Evolutionary conservation across 2,329 filamentous ascomycete species (phyloP).

Genomic region (Sarocladiaceae sp.): DNA sequence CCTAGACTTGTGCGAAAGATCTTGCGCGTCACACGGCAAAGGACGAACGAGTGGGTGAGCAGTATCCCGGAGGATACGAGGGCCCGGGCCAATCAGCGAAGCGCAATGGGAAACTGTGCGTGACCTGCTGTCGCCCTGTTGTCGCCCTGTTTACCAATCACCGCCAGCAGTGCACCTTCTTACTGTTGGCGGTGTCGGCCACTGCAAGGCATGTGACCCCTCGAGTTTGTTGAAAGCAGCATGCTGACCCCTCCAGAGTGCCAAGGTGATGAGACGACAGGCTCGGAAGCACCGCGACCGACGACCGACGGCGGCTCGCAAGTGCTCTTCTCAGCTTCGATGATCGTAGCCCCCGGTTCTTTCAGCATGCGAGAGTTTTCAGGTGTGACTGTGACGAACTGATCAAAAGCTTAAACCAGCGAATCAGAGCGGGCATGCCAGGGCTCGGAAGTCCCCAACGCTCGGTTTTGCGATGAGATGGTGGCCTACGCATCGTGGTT

Average conservation of each 20-base stretch:
- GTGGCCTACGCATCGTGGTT: conserved; percentile 1
- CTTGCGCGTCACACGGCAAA: no score
- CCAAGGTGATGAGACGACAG: not conserved
- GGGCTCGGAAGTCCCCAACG: not conserved
- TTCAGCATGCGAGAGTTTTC: not conserved
- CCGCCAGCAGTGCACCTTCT: no score
- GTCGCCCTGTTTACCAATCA: no score
- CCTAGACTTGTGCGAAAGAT: no score
- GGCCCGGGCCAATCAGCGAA: no score
- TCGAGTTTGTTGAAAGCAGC: not conserved
- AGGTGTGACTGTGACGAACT: conserved; percentile 6
- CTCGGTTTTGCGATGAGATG: not conserved
- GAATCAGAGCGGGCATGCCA: not conserved
- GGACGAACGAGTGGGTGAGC: no score
- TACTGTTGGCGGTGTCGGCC: no score
- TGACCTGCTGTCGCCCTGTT: no score
- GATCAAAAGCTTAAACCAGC: not conserved
- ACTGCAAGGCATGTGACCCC: conserved; percentile 6
- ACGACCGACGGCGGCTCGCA: not conserved
- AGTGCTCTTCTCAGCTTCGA: conserved; percentile 4
- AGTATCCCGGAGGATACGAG: no score
- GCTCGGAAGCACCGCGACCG: not conserved
- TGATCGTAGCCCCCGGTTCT: not conserved
- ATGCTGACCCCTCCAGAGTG: not conserved
- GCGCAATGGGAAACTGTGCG: no score